A percentile compares a stretch with the other conserved stretches of the same genome.
These are phyloP conservation scores for Graphilbum sp. DNA, from an alignment of 2,329 filamentous ascomycete species.

Conservation along the genomic window DNA sequence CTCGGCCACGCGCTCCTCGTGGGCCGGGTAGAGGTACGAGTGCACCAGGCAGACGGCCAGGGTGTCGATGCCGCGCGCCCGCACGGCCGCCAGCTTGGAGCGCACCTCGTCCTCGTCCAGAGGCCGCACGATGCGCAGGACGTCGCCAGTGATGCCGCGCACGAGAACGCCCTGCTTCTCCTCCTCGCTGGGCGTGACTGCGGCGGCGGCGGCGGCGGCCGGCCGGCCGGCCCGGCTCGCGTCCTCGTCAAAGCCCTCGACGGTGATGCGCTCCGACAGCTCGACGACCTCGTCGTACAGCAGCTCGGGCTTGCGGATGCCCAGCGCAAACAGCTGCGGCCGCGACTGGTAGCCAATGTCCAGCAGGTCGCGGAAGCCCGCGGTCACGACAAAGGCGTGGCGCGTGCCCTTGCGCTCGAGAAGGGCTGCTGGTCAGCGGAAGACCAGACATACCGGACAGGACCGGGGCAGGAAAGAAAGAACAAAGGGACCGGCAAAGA, in stretches of 20 bases:
- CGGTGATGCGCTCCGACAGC: slow-evolving; percentile 7
- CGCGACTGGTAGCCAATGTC: slow-evolving; percentile 8
- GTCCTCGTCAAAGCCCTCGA: slow-evolving; percentile 17
- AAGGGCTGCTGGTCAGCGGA: slow-evolving; percentile 1
- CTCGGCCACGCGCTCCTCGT: slow-evolving; percentile 24
- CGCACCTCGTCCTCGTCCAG: slow-evolving; percentile 14
- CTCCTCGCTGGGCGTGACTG: too few species aligned
- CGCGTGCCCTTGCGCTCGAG: slow-evolving; percentile 8
- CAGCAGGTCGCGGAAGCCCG: slow-evolving; percentile 8
- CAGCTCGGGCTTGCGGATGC: slow-evolving; percentile 4
- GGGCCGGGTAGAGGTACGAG: slow-evolving; percentile 42
- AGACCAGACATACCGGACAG: neutral
- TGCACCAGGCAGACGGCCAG: slow-evolving; percentile 32
- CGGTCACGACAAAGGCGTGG: slow-evolving; percentile 7
- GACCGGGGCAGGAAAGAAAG: neutral
- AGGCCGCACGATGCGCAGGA: slow-evolving; percentile 14
- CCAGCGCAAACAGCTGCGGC: slow-evolving; percentile 8
- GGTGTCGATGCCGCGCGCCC: slow-evolving; percentile 27
- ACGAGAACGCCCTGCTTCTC: slow-evolving; percentile 19
- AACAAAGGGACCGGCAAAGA: neutral
- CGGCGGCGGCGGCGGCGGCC: too few species aligned
- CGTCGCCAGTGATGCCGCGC: slow-evolving; percentile 14
- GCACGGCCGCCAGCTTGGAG: slow-evolving; percentile 14
- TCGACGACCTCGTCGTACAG: slow-evolving; percentile 9
- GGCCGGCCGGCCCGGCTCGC: slow-evolving; percentile 17